Base-by-base conservation (phyloP, 306 rosid species). In the Myrica gale region DNA sequence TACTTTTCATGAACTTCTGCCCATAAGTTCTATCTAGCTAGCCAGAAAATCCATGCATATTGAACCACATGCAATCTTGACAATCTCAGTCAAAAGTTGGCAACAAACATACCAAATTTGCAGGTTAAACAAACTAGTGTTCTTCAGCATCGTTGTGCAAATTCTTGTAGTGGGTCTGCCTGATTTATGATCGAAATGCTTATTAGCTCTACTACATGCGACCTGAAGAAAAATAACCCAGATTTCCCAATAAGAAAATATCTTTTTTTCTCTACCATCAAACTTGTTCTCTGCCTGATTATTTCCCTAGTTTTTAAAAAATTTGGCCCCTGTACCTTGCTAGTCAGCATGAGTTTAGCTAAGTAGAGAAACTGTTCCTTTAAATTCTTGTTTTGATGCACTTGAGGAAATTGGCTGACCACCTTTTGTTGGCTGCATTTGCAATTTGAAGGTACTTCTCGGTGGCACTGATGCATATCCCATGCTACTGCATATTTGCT, bases 401-500 rank as follows among this genome's bases (percentile, higher is more conserved):
- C 0, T 79, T 69, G 23, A 68, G 79, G 73, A 72, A 65, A 17
- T 72, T 69, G 69, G 82, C 62, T 75, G 67, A 83, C 72, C 32
- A 71, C 41, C 61, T 80, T n/a, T 83, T 75, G 42, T 62, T 81
- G 80, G 52, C 13, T 78, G 73, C 55, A 3, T 48, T 32, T 74
- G 72, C 67, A 44, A 82, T 74, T 74, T 84, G 72, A 71, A 94
- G 98, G 96, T 95, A 95, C 88, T 77, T 89, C 15, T 89, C 89
- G 4, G 96, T 95, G 79, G 97, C 91, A 26, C 69, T 95, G 5
- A 76, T 95, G 89, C 99, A 90, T 76, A 79, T 92, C 82, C 99
- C 98, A 8, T 95, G 99, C 91, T 95, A 92, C 70, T 93, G 99
- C 71, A 76, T 92, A 83, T 88, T 90, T 65, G 82, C 79, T 72